Percentiles rank a stretch among this genome's conserved stretches.
Conservation (phyloP, 192 early-diverging fungal genomes). For the Rhizophagus clarus region DNA sequence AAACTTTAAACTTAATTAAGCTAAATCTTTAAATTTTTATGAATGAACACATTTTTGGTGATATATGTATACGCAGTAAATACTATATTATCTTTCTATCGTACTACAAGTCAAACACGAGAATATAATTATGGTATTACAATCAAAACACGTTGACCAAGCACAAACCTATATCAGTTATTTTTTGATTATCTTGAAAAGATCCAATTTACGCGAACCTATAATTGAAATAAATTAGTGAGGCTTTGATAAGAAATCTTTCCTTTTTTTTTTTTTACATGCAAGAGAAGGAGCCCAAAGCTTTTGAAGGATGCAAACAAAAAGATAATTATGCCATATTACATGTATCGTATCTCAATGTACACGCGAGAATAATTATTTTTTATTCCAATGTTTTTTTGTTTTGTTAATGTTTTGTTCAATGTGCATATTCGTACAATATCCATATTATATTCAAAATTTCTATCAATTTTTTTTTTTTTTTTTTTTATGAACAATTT, state of each 20-base stretch:
- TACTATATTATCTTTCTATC: background rate
- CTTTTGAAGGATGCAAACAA: background rate
- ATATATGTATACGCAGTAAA: background rate
- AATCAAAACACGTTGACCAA: background rate
- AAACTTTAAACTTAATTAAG: background rate
- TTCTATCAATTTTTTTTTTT: too few species aligned
- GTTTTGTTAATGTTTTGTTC: background rate
- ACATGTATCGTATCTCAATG: too few species aligned
- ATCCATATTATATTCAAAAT: background rate
- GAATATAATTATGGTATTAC: background rate
- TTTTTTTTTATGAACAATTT: too few species aligned
- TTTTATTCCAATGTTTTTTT: background rate
- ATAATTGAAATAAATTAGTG: background rate
- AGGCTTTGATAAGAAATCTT: background rate
- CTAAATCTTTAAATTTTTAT: background rate
- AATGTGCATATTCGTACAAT: background rate
- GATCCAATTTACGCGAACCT: background rate
- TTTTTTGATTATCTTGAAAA: background rate
- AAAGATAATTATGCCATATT: background rate
- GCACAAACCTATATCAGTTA: background rate
- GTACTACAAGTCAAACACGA: background rate
- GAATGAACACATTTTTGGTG: background rate
- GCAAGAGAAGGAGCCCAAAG: background rate
- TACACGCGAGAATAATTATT: background rate
- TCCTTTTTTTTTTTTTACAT: background rate